Conservation (phyloP, 2,329 filamentous ascomycete species). For the Aspergillus novoparasiticus region DNA sequence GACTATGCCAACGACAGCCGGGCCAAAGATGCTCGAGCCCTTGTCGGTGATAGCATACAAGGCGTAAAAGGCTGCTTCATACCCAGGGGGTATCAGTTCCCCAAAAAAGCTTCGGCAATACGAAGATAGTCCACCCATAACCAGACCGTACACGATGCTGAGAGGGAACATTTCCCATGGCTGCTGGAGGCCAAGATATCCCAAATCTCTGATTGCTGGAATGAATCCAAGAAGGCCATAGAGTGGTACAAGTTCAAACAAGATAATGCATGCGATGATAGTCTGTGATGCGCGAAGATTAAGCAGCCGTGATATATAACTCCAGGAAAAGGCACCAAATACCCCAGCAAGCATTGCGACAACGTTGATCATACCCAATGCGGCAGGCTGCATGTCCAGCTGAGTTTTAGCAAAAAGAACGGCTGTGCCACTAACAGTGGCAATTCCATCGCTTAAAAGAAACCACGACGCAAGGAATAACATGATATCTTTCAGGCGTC, state of each 20-base stretch:
- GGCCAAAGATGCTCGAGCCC: conserved; percentile 89
- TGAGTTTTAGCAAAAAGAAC: conserved; percentile 95
- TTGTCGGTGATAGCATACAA: conserved; percentile 98
- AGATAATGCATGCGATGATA: conserved; percentile 83
- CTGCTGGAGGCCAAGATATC: conserved; percentile 83
- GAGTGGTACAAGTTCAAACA: conserved; percentile 90
- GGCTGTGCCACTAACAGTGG: conserved; percentile 90
- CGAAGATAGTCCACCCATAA: conserved; percentile 86
- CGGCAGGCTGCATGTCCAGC: conserved; percentile 84
- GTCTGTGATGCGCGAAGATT: conserved; percentile 78
- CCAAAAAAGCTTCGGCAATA: conserved; percentile 93
- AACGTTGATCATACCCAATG: conserved; percentile 88
- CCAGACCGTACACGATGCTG: conserved; percentile 87
- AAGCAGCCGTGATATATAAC: conserved; percentile 70
- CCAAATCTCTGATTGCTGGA: conserved; percentile 72
- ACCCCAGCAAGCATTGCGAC: conserved; percentile 85
- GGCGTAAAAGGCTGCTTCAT: conserved; percentile 93
- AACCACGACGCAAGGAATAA: conserved; percentile 93
- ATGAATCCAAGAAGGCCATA: conserved; percentile 90
- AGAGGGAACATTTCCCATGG: conserved; percentile 97
- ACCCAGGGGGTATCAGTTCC: conserved; percentile 90
- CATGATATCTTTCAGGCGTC: conserved; percentile 74
- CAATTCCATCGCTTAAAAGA: conserved; percentile 88
- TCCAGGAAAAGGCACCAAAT: conserved; percentile 87
- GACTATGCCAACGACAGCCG: conserved; percentile 88